Conservation (phyloP, 2,329 filamentous ascomycete genomes). For the Chaetomiaceae sp. region DNA sequence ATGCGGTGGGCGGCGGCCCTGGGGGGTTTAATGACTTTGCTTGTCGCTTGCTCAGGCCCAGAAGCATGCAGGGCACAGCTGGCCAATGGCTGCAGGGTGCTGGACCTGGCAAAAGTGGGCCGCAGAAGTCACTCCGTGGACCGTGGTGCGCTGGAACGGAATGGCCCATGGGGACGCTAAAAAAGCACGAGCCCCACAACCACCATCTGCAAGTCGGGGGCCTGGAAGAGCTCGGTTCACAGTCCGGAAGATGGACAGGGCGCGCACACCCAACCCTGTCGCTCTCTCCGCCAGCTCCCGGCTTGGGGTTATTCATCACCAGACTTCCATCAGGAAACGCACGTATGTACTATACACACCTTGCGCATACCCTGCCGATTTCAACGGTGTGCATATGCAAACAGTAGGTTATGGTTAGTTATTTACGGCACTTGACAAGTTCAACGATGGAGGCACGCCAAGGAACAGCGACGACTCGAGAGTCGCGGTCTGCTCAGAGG, state of each 20-base stretch:
- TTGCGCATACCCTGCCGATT: too few relatives aligned
- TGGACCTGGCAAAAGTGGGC: background rate
- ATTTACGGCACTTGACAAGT: too few relatives aligned
- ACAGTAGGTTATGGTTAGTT: too few relatives aligned
- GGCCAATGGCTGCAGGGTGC: slow-evolving; percentile 17
- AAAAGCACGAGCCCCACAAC: slow-evolving; percentile 5
- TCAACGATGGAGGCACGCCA: background rate
- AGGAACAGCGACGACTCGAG: background rate
- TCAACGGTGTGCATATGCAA: too few relatives aligned
- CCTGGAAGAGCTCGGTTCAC: background rate
- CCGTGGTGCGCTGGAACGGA: background rate
- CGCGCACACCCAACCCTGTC: too few relatives aligned
- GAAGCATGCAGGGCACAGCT: slow-evolving; percentile 9
- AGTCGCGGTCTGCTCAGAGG: background rate
- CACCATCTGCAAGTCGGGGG: background rate
- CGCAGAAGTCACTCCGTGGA: background rate
- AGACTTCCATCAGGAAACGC: too few relatives aligned
- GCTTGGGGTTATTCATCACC: too few relatives aligned
- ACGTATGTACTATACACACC: too few relatives aligned
- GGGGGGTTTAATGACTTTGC: slow-evolving; percentile 38
- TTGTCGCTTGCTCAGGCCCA: slow-evolving; percentile 21
- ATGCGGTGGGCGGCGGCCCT: slow-evolving; percentile 30
- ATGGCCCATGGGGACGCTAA: too few relatives aligned
- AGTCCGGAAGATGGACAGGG: too few relatives aligned
- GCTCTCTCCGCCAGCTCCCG: too few relatives aligned